Percentiles rank a stretch among this genome's conserved stretches.
These are phyloP conservation scores for Coemansia sp. DNA, from an alignment of 192 early-diverging fungal species.

Conservation along the genomic window DNA sequence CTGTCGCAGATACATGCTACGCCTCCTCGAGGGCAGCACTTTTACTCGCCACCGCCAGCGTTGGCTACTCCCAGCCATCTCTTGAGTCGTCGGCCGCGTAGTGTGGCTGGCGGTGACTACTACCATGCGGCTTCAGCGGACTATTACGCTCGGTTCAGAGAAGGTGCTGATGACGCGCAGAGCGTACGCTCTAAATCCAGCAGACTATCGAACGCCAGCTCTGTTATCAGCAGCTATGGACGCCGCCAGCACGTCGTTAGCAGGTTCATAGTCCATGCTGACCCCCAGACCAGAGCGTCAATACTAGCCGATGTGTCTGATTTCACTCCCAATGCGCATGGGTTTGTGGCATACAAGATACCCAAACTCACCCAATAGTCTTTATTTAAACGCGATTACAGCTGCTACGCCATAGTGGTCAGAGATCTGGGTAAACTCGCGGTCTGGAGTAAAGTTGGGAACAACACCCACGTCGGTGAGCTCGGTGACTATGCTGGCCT, in stretches of 20 bases:
- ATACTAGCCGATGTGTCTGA: constrained; percentile 37
- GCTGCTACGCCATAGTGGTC: constrained; percentile 56
- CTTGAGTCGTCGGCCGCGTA: not conserved
- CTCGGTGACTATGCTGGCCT: constrained; percentile 9
- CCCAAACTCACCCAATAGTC: constrained; percentile 24
- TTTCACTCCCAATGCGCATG: constrained; percentile 47
- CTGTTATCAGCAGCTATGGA: constrained; percentile 24
- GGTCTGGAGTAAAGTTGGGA: constrained; percentile 43
- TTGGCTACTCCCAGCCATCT: not conserved
- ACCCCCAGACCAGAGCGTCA: constrained; percentile 17
- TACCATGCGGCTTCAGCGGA: constrained; percentile 6
- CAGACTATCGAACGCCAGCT: constrained; percentile 40
- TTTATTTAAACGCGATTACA: constrained; percentile 14
- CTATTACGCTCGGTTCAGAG: not conserved
- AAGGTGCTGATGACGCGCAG: constrained; percentile 24
- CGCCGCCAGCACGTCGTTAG: constrained; percentile 31
- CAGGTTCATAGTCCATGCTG: constrained; percentile 36
- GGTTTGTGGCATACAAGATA: constrained; percentile 55
- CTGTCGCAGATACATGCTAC: not conserved
- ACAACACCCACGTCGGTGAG: constrained; percentile 41
- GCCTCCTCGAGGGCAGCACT: not conserved
- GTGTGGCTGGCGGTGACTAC: constrained; percentile 10
- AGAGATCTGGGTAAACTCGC: constrained; percentile 50
- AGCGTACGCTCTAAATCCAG: constrained; percentile 43
- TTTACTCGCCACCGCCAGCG: not conserved